Base-by-base conservation (phyloP, 1,284 basidiomycete genomes). In the Lentinus polychrous region DNA sequence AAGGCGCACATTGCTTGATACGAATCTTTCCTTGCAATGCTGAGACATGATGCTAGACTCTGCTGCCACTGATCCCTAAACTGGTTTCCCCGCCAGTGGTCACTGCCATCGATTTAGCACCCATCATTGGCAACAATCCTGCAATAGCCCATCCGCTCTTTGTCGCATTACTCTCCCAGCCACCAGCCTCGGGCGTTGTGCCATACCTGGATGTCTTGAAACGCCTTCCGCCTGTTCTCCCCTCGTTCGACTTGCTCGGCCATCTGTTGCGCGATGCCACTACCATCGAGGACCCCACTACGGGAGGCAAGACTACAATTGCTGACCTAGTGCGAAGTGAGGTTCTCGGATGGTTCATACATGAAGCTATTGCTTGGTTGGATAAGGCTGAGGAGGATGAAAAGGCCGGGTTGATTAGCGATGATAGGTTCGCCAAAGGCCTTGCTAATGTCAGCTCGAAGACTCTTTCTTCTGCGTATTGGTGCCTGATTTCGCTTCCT, bases 191-290 rank as follows among this genome's bases (percentile, higher is more conserved):
- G 42, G 20, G 22, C 11, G n/a, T 36, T 31, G 20, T 10, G 10
- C 23, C 34, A 7, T 83, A 79, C 62, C 68, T 85, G 44, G 78
- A 83, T 38, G 74, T 78, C 17, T 64, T 86, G 17, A 68, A 69
- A 7, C 71, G 67, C 52, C 70, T 85, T 33, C 81, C 86, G 4
- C 85, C 85, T 0, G 78, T 77, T 0, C 66, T 88, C 24, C 71
- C 82, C n/a, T 79, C 82, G 2, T 85, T 88, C 56, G 84, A 89
- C 59, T 66, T 89, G 22, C 66, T 87, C 35, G 83, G 80, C 10
- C 74, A 78, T 10, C 66, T 89, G 3, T 65, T 89, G 15, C 74
- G 77, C 49, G 83, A 86, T 57, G 64, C 71, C 31, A 79, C 81
- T 0, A 60, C 66, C 27, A 63, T 78, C 35, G 52, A 53, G 8